Percentiles rank a stretch among this genome's conserved stretches.
These are phyloP conservation scores for Cyanidiococcus yangmingshanensis DNA, from an alignment of 23 red algal species.

Conservation along the genomic window DNA sequence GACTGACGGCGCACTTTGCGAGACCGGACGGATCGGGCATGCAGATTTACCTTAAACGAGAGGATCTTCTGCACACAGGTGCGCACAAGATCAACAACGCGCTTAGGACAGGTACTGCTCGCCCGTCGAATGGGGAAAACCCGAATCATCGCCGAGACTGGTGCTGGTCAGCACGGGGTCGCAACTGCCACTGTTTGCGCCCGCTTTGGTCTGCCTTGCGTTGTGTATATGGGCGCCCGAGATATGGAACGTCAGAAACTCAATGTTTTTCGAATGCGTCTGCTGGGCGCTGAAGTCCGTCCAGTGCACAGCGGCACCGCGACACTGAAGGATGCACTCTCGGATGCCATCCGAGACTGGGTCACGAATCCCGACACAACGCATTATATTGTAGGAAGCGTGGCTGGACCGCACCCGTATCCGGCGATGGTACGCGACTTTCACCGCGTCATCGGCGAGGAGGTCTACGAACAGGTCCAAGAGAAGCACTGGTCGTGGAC, in stretches of 20 bases:
- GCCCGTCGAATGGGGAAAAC: constrained; percentile 78
- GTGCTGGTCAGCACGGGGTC: constrained; percentile 98
- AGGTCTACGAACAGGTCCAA: constrained; percentile 55
- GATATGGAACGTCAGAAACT: constrained; percentile 97
- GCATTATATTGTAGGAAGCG: constrained; percentile 96
- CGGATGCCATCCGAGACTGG: constrained; percentile 98
- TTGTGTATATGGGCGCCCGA: constrained; percentile 93
- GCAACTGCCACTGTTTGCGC: constrained; percentile 99
- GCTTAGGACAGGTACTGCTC: constrained; percentile 71
- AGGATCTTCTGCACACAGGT: constrained; percentile 96
- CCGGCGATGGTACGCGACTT: constrained; percentile 97
- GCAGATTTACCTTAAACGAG: constrained; percentile 82
- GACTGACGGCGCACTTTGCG: constrained; percentile 60
- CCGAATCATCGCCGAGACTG: constrained; percentile 97
- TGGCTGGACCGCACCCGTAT: constrained; percentile 96
- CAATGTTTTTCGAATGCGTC: constrained; percentile 97
- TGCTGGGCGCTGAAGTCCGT: constrained; percentile 81
- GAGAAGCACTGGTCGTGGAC: constrained; percentile 46
- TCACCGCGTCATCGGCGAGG: constrained; percentile 71
- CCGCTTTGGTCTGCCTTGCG: constrained; percentile 92
- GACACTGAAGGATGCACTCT: constrained; percentile 83
- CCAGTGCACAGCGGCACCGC: constrained; percentile 70
- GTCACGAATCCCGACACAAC: constrained; percentile 86
- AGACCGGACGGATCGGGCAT: constrained; percentile 76
- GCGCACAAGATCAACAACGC: constrained; percentile 99